These are phyloP conservation scores for Pseudopediastrum boryanum DNA, from an alignment of 139 green algal genomes.

Conservation along the genomic window DNA sequence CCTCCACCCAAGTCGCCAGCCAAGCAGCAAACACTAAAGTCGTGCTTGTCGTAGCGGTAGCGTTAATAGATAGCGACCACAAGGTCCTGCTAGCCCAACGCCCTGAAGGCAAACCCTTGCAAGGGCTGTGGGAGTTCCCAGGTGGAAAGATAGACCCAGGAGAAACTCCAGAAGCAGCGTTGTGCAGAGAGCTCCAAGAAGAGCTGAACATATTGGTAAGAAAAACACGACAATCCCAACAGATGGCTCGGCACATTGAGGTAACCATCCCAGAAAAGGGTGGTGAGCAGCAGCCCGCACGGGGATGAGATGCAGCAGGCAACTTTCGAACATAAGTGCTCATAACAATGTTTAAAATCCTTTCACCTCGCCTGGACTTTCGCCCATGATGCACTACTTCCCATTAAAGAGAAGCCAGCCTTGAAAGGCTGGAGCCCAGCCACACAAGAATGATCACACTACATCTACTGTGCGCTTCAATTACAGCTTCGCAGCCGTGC, in stretches of 20 bases:
- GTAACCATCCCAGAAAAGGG: not conserved
- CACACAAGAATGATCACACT: not conserved
- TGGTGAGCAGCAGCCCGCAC: no score
- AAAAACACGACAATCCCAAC: not conserved
- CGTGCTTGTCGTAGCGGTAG: conserved; percentile 60
- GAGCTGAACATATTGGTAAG: conserved; percentile 70
- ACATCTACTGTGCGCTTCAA: not conserved
- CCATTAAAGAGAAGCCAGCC: not conserved
- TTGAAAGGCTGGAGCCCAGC: not conserved
- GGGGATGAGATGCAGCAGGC: no score
- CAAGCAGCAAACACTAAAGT: conserved; percentile 13
- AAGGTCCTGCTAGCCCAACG: conserved; percentile 72
- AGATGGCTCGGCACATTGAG: not conserved
- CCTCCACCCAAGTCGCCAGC: not conserved
- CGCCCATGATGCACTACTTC: no score
- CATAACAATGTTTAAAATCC: no score
- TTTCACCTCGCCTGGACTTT: no score
- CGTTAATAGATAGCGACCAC: conserved; percentile 49
- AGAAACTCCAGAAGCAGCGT: conserved; percentile 64
- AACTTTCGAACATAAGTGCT: no score
- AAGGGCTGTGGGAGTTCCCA: conserved; percentile 70
- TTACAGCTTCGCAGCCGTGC: not conserved
- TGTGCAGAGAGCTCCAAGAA: conserved; percentile 70
- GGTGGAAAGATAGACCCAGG: conserved; percentile 59
- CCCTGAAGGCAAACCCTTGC: conserved; percentile 61